Base-by-base conservation (phyloP, 1,284 basidiomycete genomes). In the Malassezia restricta region DNA sequence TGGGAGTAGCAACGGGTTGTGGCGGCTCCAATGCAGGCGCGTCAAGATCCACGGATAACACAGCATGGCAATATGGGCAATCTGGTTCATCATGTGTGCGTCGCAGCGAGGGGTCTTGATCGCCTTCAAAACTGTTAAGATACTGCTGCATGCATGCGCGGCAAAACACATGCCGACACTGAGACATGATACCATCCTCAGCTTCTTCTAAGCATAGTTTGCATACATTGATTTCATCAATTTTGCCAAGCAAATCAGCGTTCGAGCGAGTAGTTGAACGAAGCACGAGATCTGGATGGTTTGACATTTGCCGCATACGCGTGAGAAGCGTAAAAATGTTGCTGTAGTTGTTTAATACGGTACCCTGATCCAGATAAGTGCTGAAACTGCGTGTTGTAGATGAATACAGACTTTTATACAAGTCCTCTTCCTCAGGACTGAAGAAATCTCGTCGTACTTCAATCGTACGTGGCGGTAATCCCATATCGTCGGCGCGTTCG, bases 61-160 rank as follows among this genome's bases (percentile, higher is more conserved):
- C 82, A 11, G 92, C 76, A 73, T 96, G 89, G 74, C 94, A 99
- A 39, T 95, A 87, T 1, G 94, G 94, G 70, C 94, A 99, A 48
- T 84, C 83, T 20, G 94, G 92, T 83, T 41, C 17, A 30, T 24
- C 31, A 12, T 35, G 33, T 11, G 43, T 37, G n/a, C 27, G 37
- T 30, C 46, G 29, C n/a, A 28, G 35, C 14, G 35, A 14, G 14
- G 41, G 31, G 32, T 55, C 53, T 6, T 12, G 15, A 29, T 55
- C 53, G 38, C 44, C 47, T 27, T 62, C 56, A 42, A 59, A 52
- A 37, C 77, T 79, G 43, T 79, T 75, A 45, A 98, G 78, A 71
- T 96, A 98, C 74, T 94, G 89, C 64, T 82, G 83, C 69, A 98
- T 91, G 67, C 94, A 99, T 72, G 92, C 88, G 57, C 94, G 82